Percentiles rank a stretch among this genome's conserved stretches.
phyloP scores from a whole-genome alignment of 805 yeast genomes.

The Sungouiozyma intestinalis region DNA sequence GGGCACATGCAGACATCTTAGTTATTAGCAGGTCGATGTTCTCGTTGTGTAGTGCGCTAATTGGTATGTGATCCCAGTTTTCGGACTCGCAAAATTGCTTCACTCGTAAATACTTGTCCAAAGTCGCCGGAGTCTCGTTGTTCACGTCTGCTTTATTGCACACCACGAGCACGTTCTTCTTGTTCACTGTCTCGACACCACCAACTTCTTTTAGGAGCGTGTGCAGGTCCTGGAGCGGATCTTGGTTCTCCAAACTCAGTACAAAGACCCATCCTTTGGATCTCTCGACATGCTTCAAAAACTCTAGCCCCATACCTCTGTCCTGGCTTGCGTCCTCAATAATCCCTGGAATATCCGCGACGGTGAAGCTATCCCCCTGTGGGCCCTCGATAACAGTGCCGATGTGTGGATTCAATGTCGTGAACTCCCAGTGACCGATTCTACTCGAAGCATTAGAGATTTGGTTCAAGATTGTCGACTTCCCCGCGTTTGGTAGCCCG shows the following conservation, averaged over 20 bases:
- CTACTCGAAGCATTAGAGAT: conserved; percentile 83
- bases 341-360: conserved; percentile 96
- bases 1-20: conserved; percentile 50
- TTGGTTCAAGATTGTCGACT: conserved; percentile 77
- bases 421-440: conserved; percentile 95
- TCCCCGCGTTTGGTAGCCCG: conserved; percentile 95
- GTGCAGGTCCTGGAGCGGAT: conserved; percentile 59
- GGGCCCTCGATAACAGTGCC: conserved; percentile 66
- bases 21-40: conserved; percentile 61
- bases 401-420: conserved; percentile 83
- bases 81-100: conserved; percentile 33
- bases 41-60: conserved; percentile 67
- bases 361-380: conserved; percentile 62
- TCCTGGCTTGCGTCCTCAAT: conserved; percentile 78
- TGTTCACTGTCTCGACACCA: conserved; percentile 49
- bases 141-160: conserved; percentile 91
- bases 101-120: conserved; percentile 38
- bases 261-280: conserved; percentile 86
- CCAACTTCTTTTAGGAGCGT: conserved; percentile 55
- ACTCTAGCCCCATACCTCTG: conserved; percentile 89
- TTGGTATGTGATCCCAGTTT: conserved; percentile 68
- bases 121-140: conserved; percentile 33
- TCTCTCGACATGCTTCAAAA: conserved; percentile 84
- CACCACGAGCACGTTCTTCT: conserved; percentile 60
- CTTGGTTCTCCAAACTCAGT: conserved; percentile 54